Percentiles rank a stretch among this genome's conserved stretches.
phyloP scores from a whole-genome alignment of 2,329 filamentous ascomycete genomes.

The Furcasterigmium furcatum region DNA sequence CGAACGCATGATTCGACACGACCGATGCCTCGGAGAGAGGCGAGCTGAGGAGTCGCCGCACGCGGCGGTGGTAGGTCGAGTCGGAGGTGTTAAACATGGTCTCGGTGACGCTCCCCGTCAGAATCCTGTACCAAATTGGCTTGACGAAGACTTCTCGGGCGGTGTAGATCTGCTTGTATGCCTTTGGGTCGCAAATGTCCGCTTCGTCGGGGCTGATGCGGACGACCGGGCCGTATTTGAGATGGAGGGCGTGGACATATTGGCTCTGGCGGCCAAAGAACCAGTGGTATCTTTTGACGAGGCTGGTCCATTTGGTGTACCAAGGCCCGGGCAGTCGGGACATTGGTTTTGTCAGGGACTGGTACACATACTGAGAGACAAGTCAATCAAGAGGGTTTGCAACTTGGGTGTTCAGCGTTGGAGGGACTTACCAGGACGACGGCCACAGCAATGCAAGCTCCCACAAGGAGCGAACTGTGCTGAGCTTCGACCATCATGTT shows the following conservation, averaged over 20 bases:
- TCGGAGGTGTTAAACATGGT: slow-evolving; percentile 9
- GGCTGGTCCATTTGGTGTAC: slow-evolving; percentile 17
- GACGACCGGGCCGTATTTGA: slow-evolving; percentile 20
- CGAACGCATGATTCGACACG: slow-evolving; percentile 21
- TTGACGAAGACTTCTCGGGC: slow-evolving; percentile 27
- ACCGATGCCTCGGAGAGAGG: slow-evolving; percentile 33
- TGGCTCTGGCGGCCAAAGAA: slow-evolving; percentile 8
- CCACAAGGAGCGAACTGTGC: no score
- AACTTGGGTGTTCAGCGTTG: no score
- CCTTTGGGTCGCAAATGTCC: no score
- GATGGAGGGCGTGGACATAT: slow-evolving; percentile 18
- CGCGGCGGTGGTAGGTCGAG: slow-evolving; percentile 6
- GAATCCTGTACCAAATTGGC: slow-evolving; percentile 14
- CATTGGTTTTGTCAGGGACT: no score
- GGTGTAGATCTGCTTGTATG: slow-evolving; percentile 15
- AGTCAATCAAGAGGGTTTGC: no score
- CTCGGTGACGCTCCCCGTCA: slow-evolving; percentile 14
- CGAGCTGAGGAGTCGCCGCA: slow-evolving; percentile 36
- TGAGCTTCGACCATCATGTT: no score
- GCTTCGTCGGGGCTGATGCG: slow-evolving; percentile 19
- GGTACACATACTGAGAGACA: no score
- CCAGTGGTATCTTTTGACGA: slow-evolving; percentile 12
- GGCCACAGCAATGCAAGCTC: no score
- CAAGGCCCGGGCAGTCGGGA: slow-evolving; percentile 21
- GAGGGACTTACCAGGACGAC: no score